phyloP scores from a whole-genome alignment of 352 stramenopile species.

The Blastocystis sp. region DNA sequence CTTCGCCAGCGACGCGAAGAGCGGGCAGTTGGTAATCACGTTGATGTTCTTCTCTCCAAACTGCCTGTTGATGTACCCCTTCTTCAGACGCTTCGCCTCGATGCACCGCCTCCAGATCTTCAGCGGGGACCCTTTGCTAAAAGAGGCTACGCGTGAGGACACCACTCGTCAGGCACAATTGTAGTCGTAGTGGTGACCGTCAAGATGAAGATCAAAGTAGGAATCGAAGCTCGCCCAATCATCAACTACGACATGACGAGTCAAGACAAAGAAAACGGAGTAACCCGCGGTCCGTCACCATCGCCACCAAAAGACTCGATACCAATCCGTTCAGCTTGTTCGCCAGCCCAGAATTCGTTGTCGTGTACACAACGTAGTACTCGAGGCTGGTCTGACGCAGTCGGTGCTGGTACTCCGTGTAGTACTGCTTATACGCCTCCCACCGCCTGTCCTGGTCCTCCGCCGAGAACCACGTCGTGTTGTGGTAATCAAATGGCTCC shows the following conservation, averaged over 20 bases:
- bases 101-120: constrained; percentile 21
- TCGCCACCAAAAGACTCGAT: constrained; percentile 45
- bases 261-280: not conserved
- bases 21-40: constrained; percentile 57
- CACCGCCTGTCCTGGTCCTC: not conserved
- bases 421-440: not conserved
- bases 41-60: constrained; percentile 54
- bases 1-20: constrained; percentile 34
- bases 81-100: not conserved
- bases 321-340: constrained; percentile 59
- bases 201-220: constrained; percentile 53
- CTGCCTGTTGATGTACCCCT: constrained; percentile 2
- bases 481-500: not conserved
- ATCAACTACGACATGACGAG: constrained; percentile 17
- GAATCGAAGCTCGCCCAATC: constrained; percentile 63
- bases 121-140: not conserved
- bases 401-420: not conserved
- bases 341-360: constrained; percentile 46
- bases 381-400: not conserved
- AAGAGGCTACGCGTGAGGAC: not conserved
- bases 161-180: not conserved
- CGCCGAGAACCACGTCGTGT: not conserved
- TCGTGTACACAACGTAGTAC: constrained; percentile 54
- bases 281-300: constrained; percentile 52
- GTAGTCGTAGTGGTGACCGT: constrained; percentile 5